Evolutionary conservation across 2,329 filamentous ascomycete genomes (phyloP), one percentile per base, ranked within the genome.

Genomic region (Penicillium capsulatum): DNA sequence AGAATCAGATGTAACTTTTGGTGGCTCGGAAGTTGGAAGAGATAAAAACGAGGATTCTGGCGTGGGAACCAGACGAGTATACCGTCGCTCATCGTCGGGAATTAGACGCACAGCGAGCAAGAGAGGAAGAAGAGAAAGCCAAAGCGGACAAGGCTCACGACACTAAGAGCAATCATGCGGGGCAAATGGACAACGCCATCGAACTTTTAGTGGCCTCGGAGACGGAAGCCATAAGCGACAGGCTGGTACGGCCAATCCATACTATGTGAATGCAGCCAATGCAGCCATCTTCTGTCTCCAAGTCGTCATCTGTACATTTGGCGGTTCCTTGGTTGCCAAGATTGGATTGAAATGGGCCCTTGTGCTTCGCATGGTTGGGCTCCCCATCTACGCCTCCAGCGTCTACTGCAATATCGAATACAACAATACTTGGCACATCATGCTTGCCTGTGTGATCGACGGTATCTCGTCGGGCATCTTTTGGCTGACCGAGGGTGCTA

Each of bases 201-300:
- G n/a, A n/a, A n/a, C n/a, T n/a, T n/a, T n/a, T n/a, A n/a, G n/a
- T n/a, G n/a, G n/a, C n/a, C n/a, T n/a, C n/a, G n/a, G n/a, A n/a
- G n/a, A n/a, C n/a, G n/a, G n/a, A n/a, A n/a, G n/a, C n/a, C n/a
- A n/a, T n/a, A n/a, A n/a, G n/a, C n/a, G 36, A 2, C 36, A 19
- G 9, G 40, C 24, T 16, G 40, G 40, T 7, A 20, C 32, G 10
- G 31, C 27, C 13, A 32, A 36, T 15, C 40, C 40, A 8, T 35
- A 22, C n/a, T 19, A 31, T 9, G 33, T 44, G 4, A 44, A 39
- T 24, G 40, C 40, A 10, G 40, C 40, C 4, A 44, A 44, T 26
- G 31, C 40, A 3, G 27, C 39, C 9, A 17, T 44, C 8, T 38
- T 35, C 13, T 28, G 19, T 9, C 13, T 44, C 14, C 27, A 31